Percentiles rank a stretch among this genome's conserved stretches.
Evolutionary conservation across 345 rosid species (phyloP).

Genomic region (Brassica carinata): DNA sequence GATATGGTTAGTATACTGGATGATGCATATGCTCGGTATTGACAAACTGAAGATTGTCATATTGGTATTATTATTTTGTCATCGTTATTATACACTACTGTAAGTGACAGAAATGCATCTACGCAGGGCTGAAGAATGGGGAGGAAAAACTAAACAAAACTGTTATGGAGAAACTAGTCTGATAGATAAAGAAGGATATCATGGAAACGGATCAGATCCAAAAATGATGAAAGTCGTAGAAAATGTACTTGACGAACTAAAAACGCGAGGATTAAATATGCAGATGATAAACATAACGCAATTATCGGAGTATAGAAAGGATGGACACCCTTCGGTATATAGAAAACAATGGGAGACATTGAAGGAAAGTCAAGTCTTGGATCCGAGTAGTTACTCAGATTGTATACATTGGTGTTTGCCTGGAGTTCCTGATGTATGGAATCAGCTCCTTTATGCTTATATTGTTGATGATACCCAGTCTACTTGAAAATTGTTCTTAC

Average conservation of each 20-base stretch:
- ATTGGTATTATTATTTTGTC: not conserved
- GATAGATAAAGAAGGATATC: slow-evolving; percentile 52
- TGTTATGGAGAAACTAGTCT: slow-evolving; percentile 66
- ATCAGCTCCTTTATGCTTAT: slow-evolving; percentile 71
- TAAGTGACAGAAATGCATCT: not conserved
- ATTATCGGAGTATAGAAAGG: slow-evolving; percentile 77
- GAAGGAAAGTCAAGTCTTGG: slow-evolving; percentile 47
- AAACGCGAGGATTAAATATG: slow-evolving; percentile 54
- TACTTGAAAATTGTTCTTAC: slow-evolving; percentile 11
- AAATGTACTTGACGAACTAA: slow-evolving; percentile 43
- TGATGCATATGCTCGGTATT: not conserved
- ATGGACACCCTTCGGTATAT: slow-evolving; percentile 71
- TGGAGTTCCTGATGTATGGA: slow-evolving; percentile 95
- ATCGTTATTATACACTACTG: not conserved
- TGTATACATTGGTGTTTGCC: slow-evolving; percentile 97
- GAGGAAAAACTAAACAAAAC: slow-evolving; percentile 49
- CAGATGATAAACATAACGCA: slow-evolving; percentile 77
- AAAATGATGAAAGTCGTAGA: slow-evolving; percentile 60
- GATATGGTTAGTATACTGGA: not conserved
- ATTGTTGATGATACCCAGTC: slow-evolving; percentile 38
- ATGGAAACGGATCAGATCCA: slow-evolving; percentile 53
- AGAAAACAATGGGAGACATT: slow-evolving; percentile 72
- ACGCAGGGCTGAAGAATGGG: slow-evolving; percentile 73
- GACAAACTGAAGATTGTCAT: slow-evolving; percentile 8
- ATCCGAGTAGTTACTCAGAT: slow-evolving; percentile 73